Conservation (phyloP, 805 yeast species). For the Metschnikowia lochheadii region DNA sequence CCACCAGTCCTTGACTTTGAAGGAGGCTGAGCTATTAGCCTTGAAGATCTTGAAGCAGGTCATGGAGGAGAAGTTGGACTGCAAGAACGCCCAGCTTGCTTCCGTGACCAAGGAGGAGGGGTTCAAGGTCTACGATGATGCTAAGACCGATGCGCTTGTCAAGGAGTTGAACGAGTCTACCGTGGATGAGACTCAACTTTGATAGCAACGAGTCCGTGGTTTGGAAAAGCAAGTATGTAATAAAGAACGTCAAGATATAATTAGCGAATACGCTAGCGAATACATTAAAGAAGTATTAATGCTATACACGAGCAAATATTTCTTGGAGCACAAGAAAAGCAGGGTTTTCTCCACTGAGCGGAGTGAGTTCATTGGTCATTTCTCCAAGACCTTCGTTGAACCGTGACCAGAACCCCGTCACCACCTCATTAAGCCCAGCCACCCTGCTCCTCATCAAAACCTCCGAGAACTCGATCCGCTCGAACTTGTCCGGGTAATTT, state of each 20-base stretch:
- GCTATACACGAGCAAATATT: conserved; percentile 11
- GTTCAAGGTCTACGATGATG: conserved; percentile 78
- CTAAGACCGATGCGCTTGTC: conserved; percentile 77
- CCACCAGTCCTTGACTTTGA: conserved; percentile 83
- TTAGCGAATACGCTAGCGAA: neutral
- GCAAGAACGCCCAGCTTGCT: conserved; percentile 92
- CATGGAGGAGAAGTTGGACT: conserved; percentile 97
- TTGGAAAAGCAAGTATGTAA: neutral
- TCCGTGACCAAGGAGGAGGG: conserved; percentile 85
- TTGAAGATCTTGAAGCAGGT: conserved; percentile 92
- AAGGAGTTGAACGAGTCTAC: conserved; percentile 62
- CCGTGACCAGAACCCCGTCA: conserved; percentile 16
- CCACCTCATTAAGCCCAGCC: conserved; percentile 14
- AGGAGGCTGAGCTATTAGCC: conserved; percentile 88
- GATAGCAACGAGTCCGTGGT: neutral
- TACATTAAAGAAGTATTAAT: neutral
- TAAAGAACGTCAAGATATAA: neutral
- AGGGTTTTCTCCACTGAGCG: conserved; percentile 14
- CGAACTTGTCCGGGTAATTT: conserved; percentile 31
- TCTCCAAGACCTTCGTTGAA: conserved; percentile 12
- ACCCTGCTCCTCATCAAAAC: conserved; percentile 27
- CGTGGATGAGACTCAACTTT: conserved; percentile 14
- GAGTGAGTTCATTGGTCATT: conserved; percentile 10
- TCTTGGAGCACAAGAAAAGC: conserved; percentile 11
- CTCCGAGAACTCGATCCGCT: conserved; percentile 28